Evolutionary conservation across 2,329 filamentous ascomycete genomes (phyloP).

Genomic region (Ophiostoma triangulosporum): DNA sequence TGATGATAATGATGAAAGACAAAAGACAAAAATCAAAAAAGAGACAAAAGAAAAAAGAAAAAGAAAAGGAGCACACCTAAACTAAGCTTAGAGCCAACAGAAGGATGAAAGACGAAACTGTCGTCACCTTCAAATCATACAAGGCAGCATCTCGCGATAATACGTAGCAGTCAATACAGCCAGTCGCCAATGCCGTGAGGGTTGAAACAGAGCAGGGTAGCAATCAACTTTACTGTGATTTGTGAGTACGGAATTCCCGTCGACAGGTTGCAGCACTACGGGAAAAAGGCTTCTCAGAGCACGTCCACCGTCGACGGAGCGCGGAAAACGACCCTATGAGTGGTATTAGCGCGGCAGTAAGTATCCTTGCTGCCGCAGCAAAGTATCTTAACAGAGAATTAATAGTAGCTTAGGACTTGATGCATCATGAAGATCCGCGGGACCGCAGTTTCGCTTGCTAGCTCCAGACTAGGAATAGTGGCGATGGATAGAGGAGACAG

Average conservation of each 20-base stretch:
- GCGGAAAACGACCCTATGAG: not conserved
- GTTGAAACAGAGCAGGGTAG: no score
- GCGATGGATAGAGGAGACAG: not conserved
- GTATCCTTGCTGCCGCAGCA: no score
- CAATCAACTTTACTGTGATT: no score
- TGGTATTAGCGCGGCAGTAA: no score
- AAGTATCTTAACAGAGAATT: not conserved
- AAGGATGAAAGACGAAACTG: no score
- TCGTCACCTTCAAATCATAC: no score
- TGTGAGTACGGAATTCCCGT: no score
- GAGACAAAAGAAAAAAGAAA: not conserved
- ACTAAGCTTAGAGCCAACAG: no score
- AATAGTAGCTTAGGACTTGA: not conserved
- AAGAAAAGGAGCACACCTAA: not conserved
- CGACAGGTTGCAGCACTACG: not conserved
- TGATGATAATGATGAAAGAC: no score
- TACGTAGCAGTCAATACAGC: no score
- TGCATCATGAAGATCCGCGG: not conserved
- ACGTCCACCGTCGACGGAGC: not conserved
- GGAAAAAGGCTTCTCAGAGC: not conserved
- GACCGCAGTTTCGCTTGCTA: conserved; percentile 10
- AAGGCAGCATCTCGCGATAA: no score
- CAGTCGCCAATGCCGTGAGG: no score
- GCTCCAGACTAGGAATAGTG: conserved; percentile 11
- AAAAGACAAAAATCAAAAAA: not conserved